Evolutionary conservation across 805 yeast genomes (phyloP), one percentile per base, ranked within the genome.

Genomic region (Isabelozyma heimii): DNA sequence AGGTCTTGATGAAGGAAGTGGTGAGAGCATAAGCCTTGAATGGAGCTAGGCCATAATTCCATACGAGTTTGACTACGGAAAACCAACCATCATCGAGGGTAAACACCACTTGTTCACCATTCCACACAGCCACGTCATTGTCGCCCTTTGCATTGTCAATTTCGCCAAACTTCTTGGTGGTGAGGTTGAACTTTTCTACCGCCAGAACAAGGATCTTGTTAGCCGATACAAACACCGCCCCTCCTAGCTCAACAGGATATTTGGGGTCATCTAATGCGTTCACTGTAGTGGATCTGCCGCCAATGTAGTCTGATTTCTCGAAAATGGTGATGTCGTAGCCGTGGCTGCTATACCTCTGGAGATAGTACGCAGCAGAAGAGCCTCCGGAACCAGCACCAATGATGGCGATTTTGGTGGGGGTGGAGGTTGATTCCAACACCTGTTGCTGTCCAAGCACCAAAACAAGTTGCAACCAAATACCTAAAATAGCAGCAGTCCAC

Each of bases 381-480:
- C 83, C 83, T 8, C 77, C 81, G 3, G 83, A 73, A 3, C 83
- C 83, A 0, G 82, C 79, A 2, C 83, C 83, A 27, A 75, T 64
- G 20, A 76, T 69, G 1, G 79, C 80, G 13, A 75, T 54, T 26
- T 47, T 57, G 38, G 27, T 40, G 14, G 16, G 14, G 14, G 12
- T 17, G 10, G 9, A 9, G 8, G 16, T 12, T 6, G 4, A 20
- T 26, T 15, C 10, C 10, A 40, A 26, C 14, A 40, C 27, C 13
- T 40, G 43, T 7, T 37, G 40, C 35, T 30, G 35, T 13, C 35
- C 35, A 5, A 30, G 5, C 2, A 30, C 35, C 35, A 30, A 5
- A 30, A 30, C n/a, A 10, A 30, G 35, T 30, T 30, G 35, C 35
- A 30, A 30, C 35, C 35, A 30, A 13, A 30, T 30, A 30, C 35